Conservation (phyloP, 768 basidiomycete species). For the Tulasnella sp. region DNA sequence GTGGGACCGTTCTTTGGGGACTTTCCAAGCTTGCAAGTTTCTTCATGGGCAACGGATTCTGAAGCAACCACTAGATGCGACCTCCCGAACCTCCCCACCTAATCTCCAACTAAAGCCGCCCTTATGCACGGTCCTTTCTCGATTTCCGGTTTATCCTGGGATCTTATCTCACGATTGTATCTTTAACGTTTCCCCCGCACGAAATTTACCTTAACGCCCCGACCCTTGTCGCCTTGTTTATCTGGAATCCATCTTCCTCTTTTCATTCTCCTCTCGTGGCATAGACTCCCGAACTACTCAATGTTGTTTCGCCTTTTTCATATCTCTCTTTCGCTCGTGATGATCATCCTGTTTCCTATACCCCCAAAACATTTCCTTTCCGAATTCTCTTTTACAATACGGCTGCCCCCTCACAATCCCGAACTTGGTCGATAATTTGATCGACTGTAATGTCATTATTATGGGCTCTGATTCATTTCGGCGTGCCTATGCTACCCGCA, state of each 20-base stretch:
- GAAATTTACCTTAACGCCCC: background rate
- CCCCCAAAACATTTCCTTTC: background rate
- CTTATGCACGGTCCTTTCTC: background rate
- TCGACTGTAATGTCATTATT: background rate
- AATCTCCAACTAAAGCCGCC: background rate
- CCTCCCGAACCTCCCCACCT: background rate
- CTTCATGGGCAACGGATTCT: slow-evolving; percentile 10
- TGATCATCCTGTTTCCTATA: background rate
- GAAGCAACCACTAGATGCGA: background rate
- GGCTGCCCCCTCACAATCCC: background rate
- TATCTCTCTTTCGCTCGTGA: background rate
- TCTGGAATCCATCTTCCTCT: background rate
- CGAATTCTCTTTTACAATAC: background rate
- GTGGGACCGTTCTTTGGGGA: slow-evolving; percentile 67
- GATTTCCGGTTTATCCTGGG: background rate
- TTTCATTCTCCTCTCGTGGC: background rate
- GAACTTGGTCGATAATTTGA: background rate
- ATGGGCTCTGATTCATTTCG: background rate
- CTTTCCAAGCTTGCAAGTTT: slow-evolving; percentile 35
- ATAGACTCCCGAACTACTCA: background rate
- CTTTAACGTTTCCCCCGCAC: background rate
- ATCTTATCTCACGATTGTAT: background rate
- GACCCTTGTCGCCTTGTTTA: background rate
- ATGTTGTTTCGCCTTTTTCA: background rate
- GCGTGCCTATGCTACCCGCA: no score